Evolutionary conservation across 2,329 filamentous ascomycete genomes (phyloP).

Genomic region (Verticillium nonalfalfae): DNA sequence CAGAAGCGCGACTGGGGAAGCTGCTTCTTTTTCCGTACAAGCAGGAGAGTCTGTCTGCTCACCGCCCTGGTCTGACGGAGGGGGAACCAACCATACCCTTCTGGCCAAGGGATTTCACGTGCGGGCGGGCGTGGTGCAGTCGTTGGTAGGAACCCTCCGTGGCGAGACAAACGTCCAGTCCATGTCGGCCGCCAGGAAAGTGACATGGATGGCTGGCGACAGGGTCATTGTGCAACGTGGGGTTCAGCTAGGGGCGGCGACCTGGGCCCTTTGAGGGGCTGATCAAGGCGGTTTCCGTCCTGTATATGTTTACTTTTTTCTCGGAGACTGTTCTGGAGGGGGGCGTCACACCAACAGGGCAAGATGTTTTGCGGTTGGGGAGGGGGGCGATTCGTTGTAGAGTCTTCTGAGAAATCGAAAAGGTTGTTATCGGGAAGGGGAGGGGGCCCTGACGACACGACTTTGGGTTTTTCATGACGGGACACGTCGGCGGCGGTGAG

Average conservation of each 20-base stretch:
- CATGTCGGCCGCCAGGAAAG: not conserved
- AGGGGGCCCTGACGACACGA: not conserved
- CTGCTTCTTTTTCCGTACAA: not conserved
- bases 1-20: not conserved
- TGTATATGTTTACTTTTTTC: not conserved
- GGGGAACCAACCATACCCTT: not conserved
- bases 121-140: not conserved
- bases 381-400: not conserved
- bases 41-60: not conserved
- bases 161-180: no score
- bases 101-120: not conserved
- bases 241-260: not conserved
- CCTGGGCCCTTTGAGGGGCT: not conserved
- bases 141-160: not conserved
- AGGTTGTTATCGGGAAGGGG: not conserved
- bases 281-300: not conserved
- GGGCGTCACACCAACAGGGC: not conserved
- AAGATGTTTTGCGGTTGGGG: not conserved
- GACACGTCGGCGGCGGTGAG: not conserved
- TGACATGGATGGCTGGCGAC: not conserved
- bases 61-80: not conserved
- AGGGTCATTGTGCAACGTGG: not conserved
- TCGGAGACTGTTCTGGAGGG: not conserved
- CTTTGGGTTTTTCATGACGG: not conserved
- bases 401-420: not conserved